Evolutionary conservation across 2,329 filamentous ascomycete species (phyloP).

Genomic region (Neobulgaria alba): DNA sequence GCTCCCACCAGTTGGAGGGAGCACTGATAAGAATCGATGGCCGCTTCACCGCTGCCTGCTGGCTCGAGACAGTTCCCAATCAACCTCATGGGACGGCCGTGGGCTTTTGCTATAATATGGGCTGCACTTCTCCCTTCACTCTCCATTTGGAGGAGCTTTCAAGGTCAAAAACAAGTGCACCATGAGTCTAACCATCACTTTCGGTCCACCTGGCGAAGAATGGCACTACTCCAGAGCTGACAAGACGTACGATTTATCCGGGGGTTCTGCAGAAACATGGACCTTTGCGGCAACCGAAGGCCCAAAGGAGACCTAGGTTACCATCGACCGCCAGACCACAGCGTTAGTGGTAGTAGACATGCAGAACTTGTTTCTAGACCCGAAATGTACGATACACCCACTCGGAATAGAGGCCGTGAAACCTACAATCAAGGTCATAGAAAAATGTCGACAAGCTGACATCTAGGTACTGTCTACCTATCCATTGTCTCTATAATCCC

Average conservation of each 20-base stretch:
- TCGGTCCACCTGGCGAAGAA: constrained; percentile 14
- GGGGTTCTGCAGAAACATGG: constrained; percentile 9
- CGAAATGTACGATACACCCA: constrained; percentile 32
- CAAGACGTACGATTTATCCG: constrained; percentile 19
- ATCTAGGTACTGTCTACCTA: constrained; percentile 35
- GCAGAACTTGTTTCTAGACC: constrained; percentile 44
- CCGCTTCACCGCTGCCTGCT: too few species aligned
- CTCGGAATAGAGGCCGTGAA: constrained; percentile 34
- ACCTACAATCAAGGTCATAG: constrained; percentile 34
- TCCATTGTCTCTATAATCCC: background rate
- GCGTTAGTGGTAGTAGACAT: constrained; percentile 44
- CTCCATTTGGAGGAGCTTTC: too few species aligned
- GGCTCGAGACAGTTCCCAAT: too few species aligned
- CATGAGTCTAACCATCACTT: constrained; percentile 10
- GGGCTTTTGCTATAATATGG: too few species aligned
- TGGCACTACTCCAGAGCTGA: constrained; percentile 14
- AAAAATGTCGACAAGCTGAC: constrained; percentile 39
- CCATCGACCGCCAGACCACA: constrained; percentile 33
- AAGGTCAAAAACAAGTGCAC: too few species aligned
- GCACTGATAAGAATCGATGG: too few species aligned
- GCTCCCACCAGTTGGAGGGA: too few species aligned
- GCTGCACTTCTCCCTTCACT: too few species aligned
- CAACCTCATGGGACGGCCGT: too few species aligned
- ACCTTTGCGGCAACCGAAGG: constrained; percentile 26
- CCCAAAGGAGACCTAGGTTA: constrained; percentile 27